Evolutionary conservation across 202 grass and related monocot species (phyloP).

Genomic region (Brachypodium distachyon): DNA sequence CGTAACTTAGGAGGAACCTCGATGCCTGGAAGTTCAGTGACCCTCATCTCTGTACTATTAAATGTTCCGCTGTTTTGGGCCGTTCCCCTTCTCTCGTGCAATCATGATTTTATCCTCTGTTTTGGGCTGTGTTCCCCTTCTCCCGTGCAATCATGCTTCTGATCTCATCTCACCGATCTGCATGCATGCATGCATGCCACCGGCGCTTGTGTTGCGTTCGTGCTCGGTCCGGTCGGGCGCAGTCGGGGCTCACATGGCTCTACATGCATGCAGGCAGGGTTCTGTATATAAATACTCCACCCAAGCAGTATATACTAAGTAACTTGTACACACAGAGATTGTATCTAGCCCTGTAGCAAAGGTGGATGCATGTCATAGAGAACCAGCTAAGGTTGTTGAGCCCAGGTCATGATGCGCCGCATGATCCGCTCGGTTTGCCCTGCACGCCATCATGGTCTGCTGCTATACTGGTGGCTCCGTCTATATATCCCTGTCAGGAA

Average conservation of each 20-base stretch:
- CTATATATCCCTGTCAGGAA: neutral
- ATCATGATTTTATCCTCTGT: too few relatives aligned
- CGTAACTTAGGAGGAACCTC: too few relatives aligned
- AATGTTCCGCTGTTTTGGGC: too few relatives aligned
- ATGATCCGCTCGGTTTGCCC: conserved; percentile 36
- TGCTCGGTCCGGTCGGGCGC: neutral
- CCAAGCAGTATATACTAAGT: neutral
- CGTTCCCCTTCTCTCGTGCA: too few relatives aligned
- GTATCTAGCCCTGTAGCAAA: neutral
- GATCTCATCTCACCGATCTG: neutral
- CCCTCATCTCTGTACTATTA: too few relatives aligned
- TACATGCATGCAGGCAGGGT: neutral
- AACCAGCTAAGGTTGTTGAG: neutral
- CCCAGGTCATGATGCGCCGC: conserved; percentile 42
- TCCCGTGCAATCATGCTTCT: conserved; percentile 4
- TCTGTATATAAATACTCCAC: too few relatives aligned
- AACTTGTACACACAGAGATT: neutral
- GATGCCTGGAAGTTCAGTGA: too few relatives aligned
- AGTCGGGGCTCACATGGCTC: neutral
- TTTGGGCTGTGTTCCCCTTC: neutral
- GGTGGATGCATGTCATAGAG: neutral
- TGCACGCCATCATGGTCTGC: conserved; percentile 22
- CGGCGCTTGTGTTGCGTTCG: neutral
- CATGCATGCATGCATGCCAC: too few relatives aligned
- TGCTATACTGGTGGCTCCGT: neutral